Conservation (phyloP, 1,139 yeast genomes). For the Yamadazyma triangularis region DNA sequence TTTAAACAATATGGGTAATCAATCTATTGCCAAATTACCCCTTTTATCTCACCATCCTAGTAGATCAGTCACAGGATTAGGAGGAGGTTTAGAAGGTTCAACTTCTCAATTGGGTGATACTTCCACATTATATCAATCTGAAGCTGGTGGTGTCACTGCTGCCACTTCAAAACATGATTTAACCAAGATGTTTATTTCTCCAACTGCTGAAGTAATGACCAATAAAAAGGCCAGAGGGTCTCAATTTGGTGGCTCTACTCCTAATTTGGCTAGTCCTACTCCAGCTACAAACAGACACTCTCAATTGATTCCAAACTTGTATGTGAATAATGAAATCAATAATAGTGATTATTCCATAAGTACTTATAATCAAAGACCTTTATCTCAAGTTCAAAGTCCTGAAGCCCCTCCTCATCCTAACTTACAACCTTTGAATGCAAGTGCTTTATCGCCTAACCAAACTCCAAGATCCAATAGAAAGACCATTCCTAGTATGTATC, state of each 20-base stretch:
- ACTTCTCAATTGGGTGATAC: constrained; percentile 33
- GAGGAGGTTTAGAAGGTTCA: constrained; percentile 8
- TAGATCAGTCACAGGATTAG: constrained; percentile 15
- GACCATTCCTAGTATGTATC: constrained; percentile 52
- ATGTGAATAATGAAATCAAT: constrained; percentile 30
- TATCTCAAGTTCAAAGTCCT: constrained; percentile 4
- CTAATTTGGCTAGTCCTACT: constrained; percentile 24
- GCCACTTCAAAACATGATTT: constrained; percentile 38
- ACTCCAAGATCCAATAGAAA: constrained; percentile 18
- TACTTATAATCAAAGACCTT: constrained; percentile 1
- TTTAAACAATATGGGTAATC: constrained; percentile 12
- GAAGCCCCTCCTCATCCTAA: constrained; percentile 5
- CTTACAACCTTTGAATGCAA: constrained; percentile 9
- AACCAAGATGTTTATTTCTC: constrained; percentile 65
- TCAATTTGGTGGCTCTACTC: constrained; percentile 14
- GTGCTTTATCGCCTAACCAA: constrained; percentile 4
- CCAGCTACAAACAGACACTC: constrained; percentile 29
- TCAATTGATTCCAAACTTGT: constrained; percentile 32
- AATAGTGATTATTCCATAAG: constrained; percentile 32
- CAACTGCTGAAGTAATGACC: constrained; percentile 71
- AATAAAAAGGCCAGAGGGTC: constrained; percentile 30
- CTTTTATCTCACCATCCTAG: constrained; percentile 24
- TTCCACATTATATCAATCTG: constrained; percentile 36
- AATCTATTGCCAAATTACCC: constrained; percentile 33
- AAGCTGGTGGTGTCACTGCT: constrained; percentile 21